A percentile compares a stretch with the other conserved stretches of the same genome.
Evolutionary conservation across 495 filamentous ascomycete species (phyloP).

Genomic region (Talaromyces liani): DNA sequence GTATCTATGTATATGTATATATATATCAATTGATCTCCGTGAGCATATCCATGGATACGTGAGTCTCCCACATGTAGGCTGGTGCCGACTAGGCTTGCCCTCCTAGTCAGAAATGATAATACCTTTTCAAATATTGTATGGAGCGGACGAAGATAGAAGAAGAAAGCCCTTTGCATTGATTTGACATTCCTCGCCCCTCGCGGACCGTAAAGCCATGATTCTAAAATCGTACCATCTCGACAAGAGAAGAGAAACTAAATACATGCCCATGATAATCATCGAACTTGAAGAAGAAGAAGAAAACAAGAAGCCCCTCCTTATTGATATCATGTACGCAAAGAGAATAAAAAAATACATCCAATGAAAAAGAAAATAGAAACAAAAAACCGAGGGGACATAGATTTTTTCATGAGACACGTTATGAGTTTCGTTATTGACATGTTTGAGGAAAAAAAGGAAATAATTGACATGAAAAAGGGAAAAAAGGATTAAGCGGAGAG

Average conservation of each 20-base stretch:
- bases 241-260: not conserved
- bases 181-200: not conserved
- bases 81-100: no score
- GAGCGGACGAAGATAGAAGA: no score
- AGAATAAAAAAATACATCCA: conserved; percentile 5
- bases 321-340: not conserved
- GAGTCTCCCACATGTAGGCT: no score
- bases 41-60: no score
- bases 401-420: conserved; percentile 3
- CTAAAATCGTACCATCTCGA: not conserved
- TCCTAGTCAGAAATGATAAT: no score
- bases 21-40: no score
- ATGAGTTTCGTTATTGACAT: conserved; percentile 3
- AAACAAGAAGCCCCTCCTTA: not conserved
- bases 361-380: not conserved
- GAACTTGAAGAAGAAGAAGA: not conserved
- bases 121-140: no score
- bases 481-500: not conserved
- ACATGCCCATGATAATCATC: not conserved
- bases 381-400: not conserved
- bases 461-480: not conserved
- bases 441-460: not conserved
- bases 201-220: not conserved
- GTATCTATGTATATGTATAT: no score
- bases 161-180: not conserved